Base-by-base conservation (phyloP, 2,329 filamentous ascomycete genomes). In the Xenoacremonium recifei region DNA sequence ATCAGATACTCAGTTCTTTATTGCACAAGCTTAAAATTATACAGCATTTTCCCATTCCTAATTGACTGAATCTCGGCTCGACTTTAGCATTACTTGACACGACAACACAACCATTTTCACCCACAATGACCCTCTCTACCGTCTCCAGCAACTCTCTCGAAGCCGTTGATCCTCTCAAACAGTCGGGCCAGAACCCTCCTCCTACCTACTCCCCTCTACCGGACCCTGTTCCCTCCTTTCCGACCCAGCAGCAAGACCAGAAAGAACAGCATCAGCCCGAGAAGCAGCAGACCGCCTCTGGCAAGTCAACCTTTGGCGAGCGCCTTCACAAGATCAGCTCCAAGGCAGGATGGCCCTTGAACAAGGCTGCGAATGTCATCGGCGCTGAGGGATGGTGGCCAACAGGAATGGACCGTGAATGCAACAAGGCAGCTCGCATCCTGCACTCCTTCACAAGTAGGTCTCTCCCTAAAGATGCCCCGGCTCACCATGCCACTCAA, bases 361-460 rank as follows among this genome's bases (percentile, higher is more conserved):
- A 88, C 61, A 79, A 75, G 43, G 67, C 86, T 15, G 83, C 80
- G 38, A 85, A 87, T 63, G 77, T 79, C 50, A 65, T 89, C 31
- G 85, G 85, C 46, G 78, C 81, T 19, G 85, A 89, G 60, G 83
- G 84, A 11, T 89, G 87, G 60, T 89, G 85, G 85, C 85, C 86
- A 3, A 85, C 82, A 20, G 80, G 78, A 4, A 68, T 89, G 53
- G 84, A 88, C 55, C 83, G 84, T 59, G 86, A 89, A 66, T 82
- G 81, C 57, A 83, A 85, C 68, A 89, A 89, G 67, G 84, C 85
- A 3, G 85, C 86, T 17, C 76, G 85, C 20, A 89, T 89, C 36
- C 66, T 89, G 44, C 76, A 84, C 54, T 85, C 81, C 51, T 89
- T 89, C 62, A 88, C 84, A 68, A 84, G 66, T 70, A 45, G 36